Evolutionary conservation across 2,329 filamentous ascomycete species (phyloP).

Genomic region (Botrytis cinerea): DNA sequence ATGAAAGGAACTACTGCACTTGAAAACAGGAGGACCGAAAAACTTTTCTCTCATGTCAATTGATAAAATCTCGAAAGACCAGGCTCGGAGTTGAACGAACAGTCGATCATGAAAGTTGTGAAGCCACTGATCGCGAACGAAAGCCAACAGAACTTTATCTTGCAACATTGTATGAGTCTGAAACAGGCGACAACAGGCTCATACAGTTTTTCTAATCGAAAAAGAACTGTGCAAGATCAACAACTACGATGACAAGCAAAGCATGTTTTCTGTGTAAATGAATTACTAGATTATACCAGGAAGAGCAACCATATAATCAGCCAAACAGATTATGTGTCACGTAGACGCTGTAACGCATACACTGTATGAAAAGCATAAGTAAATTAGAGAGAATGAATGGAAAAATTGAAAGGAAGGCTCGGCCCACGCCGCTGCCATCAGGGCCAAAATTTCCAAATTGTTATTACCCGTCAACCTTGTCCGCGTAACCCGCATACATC

Average conservation of each 20-base stretch:
- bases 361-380: not conserved
- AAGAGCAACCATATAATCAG: not conserved
- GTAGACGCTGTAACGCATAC: not conserved
- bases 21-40: not conserved
- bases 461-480: slow-evolving; percentile 10
- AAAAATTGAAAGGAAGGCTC: not conserved
- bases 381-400: not conserved
- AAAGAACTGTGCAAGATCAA: not conserved
- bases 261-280: not conserved
- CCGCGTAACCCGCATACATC: slow-evolving; percentile 1
- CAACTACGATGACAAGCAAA: not conserved
- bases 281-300: not conserved
- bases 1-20: not conserved
- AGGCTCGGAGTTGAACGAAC: not conserved
- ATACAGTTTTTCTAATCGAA: not conserved
- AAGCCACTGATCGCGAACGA: not conserved
- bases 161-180: not conserved
- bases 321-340: not conserved
- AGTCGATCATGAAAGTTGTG: not conserved
- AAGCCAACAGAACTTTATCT: not conserved
- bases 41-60: no score
- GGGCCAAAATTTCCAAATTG: not conserved
- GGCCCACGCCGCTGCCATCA: not conserved
- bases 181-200: not conserved
- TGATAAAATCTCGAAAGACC: not conserved